Evolutionary conservation across 352 stramenopile species (phyloP).

Genomic region (Pythium utonaiense): DNA sequence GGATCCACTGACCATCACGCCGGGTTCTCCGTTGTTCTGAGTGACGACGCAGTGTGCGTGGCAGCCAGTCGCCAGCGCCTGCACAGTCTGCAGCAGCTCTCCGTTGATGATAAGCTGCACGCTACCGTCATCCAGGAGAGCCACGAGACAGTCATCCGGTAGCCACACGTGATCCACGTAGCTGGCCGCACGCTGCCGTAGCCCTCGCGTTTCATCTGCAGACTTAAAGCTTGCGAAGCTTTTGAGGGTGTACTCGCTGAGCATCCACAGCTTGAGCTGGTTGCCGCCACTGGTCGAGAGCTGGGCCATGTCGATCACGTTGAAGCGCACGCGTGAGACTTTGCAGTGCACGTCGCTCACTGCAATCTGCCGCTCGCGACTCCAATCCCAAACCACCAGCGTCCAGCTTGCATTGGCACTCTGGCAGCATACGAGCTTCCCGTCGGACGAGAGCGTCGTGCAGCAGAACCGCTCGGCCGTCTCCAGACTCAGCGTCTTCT

Average conservation of each 20-base stretch:
- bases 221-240: conserved; percentile 74
- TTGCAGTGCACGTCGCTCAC: conserved; percentile 61
- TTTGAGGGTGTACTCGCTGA: conserved; percentile 70
- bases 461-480: conserved; percentile 49
- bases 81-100: conserved; percentile 67
- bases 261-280: conserved; percentile 70
- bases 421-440: conserved; percentile 63
- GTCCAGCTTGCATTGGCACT: conserved; percentile 50
- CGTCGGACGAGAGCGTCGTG: conserved; percentile 58
- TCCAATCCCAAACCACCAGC: conserved; percentile 77
- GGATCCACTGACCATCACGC: conserved; percentile 55
- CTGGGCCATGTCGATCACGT: conserved; percentile 75
- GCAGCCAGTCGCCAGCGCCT: conserved; percentile 1
- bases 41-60: conserved; percentile 21
- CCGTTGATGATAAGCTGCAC: conserved; percentile 75
- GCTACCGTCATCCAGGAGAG: conserved; percentile 64
- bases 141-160: conserved; percentile 57
- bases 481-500: conserved; percentile 43
- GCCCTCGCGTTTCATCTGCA: conserved; percentile 50
- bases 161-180: conserved; percentile 78
- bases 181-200: conserved; percentile 32
- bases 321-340: conserved; percentile 72
- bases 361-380: conserved; percentile 56
- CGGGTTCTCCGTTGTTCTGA: conserved; percentile 60
- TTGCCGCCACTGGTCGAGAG: conserved; percentile 67